Percentiles rank a stretch among this genome's conserved stretches.
phyloP scores from a whole-genome alignment of 169 alveolate species.

The Babesia bigemina region DNA sequence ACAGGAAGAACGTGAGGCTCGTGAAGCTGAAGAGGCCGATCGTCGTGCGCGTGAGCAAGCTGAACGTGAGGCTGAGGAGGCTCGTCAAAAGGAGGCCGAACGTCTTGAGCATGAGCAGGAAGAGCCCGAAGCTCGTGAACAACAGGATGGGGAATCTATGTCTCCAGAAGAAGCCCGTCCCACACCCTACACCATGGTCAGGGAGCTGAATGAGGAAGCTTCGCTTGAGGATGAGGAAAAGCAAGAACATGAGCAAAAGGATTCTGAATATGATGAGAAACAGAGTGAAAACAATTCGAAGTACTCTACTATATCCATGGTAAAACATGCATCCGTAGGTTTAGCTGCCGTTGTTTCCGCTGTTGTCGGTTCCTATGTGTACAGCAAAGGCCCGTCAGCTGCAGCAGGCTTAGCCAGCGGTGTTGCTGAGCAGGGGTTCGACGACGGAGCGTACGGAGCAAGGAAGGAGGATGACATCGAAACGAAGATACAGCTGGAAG shows the following conservation, averaged over 20 bases:
- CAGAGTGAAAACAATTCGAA: neutral
- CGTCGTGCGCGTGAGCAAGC: too few species aligned
- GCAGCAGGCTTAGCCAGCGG: conserved; percentile 5
- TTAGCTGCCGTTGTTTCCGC: conserved; percentile 35
- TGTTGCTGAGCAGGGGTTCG: conserved; percentile 33
- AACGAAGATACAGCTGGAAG: conserved; percentile 29
- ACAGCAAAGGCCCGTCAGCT: conserved; percentile 32
- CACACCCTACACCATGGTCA: neutral
- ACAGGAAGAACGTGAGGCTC: too few species aligned
- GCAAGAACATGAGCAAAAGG: neutral
- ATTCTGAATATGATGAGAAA: neutral
- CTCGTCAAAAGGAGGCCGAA: too few species aligned
- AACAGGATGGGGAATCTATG: too few species aligned
- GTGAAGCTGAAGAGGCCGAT: too few species aligned
- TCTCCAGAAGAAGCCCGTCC: too few species aligned
- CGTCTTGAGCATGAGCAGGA: too few species aligned
- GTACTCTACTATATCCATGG: conserved; percentile 13
- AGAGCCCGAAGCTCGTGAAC: too few species aligned
- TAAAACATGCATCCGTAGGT: conserved; percentile 35
- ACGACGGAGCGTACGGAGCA: conserved; percentile 19
- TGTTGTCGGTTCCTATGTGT: conserved; percentile 34
- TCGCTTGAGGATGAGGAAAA: conserved; percentile 22
- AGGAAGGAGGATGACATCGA: conserved; percentile 23
- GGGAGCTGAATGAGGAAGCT: conserved; percentile 2
- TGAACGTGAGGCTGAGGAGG: too few species aligned